Evolutionary conservation across 2,329 filamentous ascomycete species (phyloP), one percentile per base, ranked within the genome.

Genomic region (Knoxdaviesia capensis): DNA sequence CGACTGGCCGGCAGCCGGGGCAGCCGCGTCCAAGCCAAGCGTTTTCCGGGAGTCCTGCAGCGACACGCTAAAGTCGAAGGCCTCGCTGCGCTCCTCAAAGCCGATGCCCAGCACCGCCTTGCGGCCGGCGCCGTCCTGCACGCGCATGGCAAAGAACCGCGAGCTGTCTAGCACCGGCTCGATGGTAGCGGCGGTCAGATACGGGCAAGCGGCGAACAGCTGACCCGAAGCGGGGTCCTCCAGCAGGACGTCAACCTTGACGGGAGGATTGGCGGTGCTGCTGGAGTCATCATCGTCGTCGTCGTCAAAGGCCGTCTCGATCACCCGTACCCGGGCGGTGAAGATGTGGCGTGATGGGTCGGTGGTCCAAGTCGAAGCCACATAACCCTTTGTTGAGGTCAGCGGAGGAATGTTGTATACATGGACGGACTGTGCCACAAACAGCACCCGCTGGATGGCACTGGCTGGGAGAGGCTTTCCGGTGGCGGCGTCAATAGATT

Each of bases 401-500:
- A 86, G 66, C 29, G 85, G 84, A 11, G 85, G 85, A 56, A 92
- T 86, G 54, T 80, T 76, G 68, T 93, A 94, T 65, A 93, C 71
- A 64, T 92, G 83, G 48, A 90, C 79, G 48, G 69, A 65, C 52
- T 69, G 64, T 48, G 77, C 73, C 56, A 86, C 64, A 69, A 84
- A 87, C 57, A 92, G 78, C 55, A 90, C 67, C 56, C 84, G 78
- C 60, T 90, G 82, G 60, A 92, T 88, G 51, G 84, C 80, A 54
- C 83, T 80, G 41, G 73, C 56, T 43, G 81, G 77, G 49, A 85
- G 69, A 48, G 76, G 59, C 33, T 62, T 63, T 51, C 78, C 77
- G 28, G 81, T 88, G 43, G 76, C 68, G 41, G 80, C 81, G 59
- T 90, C 81, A 54, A 74, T 63, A 43, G 67, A 61, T 51, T 75